These are phyloP conservation scores for Phytophthora kernoviae DNA, from an alignment of 352 stramenopile genomes.

Conservation along the genomic window DNA sequence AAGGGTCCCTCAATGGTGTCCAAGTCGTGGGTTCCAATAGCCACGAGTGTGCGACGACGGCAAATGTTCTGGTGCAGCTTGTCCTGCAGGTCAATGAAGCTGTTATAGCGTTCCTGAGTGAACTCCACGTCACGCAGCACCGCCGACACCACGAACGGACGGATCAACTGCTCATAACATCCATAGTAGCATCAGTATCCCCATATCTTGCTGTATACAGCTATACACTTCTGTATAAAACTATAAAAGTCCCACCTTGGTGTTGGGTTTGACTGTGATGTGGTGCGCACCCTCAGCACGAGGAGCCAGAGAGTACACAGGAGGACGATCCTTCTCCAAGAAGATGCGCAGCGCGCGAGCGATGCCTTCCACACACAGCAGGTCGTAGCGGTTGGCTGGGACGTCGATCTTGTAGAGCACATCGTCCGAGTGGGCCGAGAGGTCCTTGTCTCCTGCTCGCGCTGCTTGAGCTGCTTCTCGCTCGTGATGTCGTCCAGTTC, in stretches of 20 bases:
- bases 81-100: conserved; percentile 99
- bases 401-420: conserved; percentile 99
- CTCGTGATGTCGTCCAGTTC: conserved; percentile 95
- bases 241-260: too few species aligned
- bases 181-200: conserved; percentile 6
- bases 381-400: conserved; percentile 99
- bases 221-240: background rate
- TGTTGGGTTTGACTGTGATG: conserved; percentile 88
- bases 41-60: conserved; percentile 98
- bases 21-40: conserved; percentile 99
- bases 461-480: conserved; percentile 87
- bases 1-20: conserved; percentile 96
- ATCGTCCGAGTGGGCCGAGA: conserved; percentile 72
- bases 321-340: conserved; percentile 94
- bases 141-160: conserved; percentile 98
- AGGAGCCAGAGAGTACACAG: conserved; percentile 81
- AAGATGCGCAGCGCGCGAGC: conserved; percentile 97
- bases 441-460: conserved; percentile 77
- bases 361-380: conserved; percentile 99
- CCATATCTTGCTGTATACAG: background rate
- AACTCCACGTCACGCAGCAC: conserved; percentile 97
- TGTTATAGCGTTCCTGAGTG: conserved; percentile 95
- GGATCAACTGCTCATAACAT: conserved; percentile 65
- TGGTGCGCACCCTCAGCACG: conserved; percentile 68
- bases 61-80: conserved; percentile 99